These are phyloP conservation scores for Fusarium keratoplasticum DNA, from an alignment of 2,329 filamentous ascomycete species.

Conservation along the genomic window DNA sequence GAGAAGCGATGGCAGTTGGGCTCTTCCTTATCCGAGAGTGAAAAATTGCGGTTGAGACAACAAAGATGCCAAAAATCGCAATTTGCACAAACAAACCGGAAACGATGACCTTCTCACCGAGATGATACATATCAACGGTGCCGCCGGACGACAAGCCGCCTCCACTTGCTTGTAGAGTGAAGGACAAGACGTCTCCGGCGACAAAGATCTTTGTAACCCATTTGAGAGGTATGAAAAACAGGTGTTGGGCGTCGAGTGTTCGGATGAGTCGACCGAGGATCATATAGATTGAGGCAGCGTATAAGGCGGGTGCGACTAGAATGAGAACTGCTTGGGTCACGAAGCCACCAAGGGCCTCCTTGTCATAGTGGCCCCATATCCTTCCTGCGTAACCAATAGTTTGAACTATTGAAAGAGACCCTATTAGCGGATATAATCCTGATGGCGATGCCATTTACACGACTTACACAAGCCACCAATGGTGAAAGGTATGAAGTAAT, in stretches of 20 bases:
- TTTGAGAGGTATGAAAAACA: not conserved
- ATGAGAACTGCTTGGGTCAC: not conserved
- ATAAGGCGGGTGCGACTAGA: conserved; percentile 8
- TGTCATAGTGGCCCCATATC: not conserved
- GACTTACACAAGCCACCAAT: not conserved
- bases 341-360: not conserved
- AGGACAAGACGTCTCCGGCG: conserved; percentile 21
- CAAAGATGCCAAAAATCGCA: conserved; percentile 64
- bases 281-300: conserved; percentile 6
- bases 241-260: not conserved
- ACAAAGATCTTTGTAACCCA: conserved; percentile 38
- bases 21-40: conserved; percentile 44
- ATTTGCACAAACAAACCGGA: conserved; percentile 65
- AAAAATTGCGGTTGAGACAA: conserved; percentile 57
- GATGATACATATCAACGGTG: conserved; percentile 36
- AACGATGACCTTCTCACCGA: conserved; percentile 60
- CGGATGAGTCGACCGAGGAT: not conserved
- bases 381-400: not conserved
- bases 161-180: conserved; percentile 20
- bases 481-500: not conserved
- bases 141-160: conserved; percentile 39
- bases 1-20: not conserved
- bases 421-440: too few relatives aligned
- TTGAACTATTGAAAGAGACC: not conserved
- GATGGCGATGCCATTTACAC: too few relatives aligned